Percentiles rank a stretch among this genome's conserved stretches.
phyloP scores from a whole-genome alignment of 352 stramenopile genomes.

The Phytophthora brassicae region DNA sequence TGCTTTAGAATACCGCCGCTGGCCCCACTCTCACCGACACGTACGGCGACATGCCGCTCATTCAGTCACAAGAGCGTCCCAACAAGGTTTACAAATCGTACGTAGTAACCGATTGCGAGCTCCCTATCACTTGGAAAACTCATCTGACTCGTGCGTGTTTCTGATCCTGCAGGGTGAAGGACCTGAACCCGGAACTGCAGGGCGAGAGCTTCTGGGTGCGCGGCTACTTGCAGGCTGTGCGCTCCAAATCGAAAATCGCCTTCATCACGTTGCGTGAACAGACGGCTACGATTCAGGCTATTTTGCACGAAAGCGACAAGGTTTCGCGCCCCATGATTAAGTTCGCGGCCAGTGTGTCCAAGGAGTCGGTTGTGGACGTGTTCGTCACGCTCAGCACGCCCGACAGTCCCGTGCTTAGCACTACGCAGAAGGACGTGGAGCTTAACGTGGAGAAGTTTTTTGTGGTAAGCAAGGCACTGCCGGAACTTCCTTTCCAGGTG shows the following conservation, averaged over 20 bases:
- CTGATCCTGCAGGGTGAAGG: slow-evolving; percentile 22
- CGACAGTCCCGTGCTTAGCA: slow-evolving; percentile 91
- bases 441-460: slow-evolving; percentile 94
- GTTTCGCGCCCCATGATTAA: slow-evolving; percentile 96
- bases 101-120: slow-evolving; percentile 38
- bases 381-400: slow-evolving; percentile 90
- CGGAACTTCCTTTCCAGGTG: slow-evolving; percentile 93
- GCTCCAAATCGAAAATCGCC: slow-evolving; percentile 92
- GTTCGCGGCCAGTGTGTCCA: slow-evolving; percentile 93
- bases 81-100: slow-evolving; percentile 66
- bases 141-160: background rate
- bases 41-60: slow-evolving; percentile 88
- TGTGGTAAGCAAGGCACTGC: slow-evolving; percentile 92
- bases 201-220: slow-evolving; percentile 94
- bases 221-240: slow-evolving; percentile 94
- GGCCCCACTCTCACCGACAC: slow-evolving; percentile 78
- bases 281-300: slow-evolving; percentile 95
- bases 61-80: slow-evolving; percentile 88
- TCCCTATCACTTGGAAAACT: background rate
- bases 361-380: slow-evolving; percentile 97
- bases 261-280: slow-evolving; percentile 98
- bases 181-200: slow-evolving; percentile 78
- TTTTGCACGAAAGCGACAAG: slow-evolving; percentile 86
- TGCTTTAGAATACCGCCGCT: slow-evolving; percentile 33
- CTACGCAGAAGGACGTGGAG: slow-evolving; percentile 95